Percentiles rank a stretch among this genome's conserved stretches.
These are phyloP conservation scores for Diaporthe sp. DNA, from an alignment of 2,329 filamentous ascomycete species.

Conservation along the genomic window DNA sequence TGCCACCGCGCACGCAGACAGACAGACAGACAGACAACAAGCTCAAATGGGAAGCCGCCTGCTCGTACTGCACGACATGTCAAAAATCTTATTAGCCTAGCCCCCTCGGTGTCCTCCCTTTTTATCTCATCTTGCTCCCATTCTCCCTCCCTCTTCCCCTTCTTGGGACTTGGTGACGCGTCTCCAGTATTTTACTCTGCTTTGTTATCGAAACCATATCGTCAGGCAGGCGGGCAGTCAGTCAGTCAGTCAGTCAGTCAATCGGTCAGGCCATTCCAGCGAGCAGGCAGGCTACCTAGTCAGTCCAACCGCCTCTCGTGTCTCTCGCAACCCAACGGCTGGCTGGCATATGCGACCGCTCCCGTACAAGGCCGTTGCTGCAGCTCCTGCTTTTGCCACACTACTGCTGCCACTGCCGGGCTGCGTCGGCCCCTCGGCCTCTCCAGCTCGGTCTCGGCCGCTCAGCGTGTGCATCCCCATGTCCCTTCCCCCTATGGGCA, in stretches of 20 bases:
- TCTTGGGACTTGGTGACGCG: neutral
- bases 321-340: neutral
- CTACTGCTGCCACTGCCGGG: conserved; percentile 5
- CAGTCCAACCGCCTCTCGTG: neutral
- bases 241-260: neutral
- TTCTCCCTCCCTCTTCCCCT: neutral
- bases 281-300: too few species aligned
- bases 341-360: conserved; percentile 1
- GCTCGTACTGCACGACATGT: conserved; percentile 20
- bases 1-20: neutral
- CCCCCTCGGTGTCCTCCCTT: conserved; percentile 22
- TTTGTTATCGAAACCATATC: neutral
- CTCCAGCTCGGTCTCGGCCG: conserved; percentile 25
- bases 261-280: neutral
- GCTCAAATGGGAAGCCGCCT: conserved; percentile 21
- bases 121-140: neutral
- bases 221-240: neutral
- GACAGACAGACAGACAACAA: neutral
- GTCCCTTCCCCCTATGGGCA: neutral
- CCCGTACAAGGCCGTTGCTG: neutral
- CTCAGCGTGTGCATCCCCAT: conserved; percentile 6
- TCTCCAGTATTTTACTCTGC: conserved; percentile 3
- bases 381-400: conserved; percentile 19
- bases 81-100: conserved; percentile 30
- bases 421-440: conserved; percentile 19